Evolutionary conservation across 768 basidiomycete genomes (phyloP).

Genomic region (Piloderma croceum): DNA sequence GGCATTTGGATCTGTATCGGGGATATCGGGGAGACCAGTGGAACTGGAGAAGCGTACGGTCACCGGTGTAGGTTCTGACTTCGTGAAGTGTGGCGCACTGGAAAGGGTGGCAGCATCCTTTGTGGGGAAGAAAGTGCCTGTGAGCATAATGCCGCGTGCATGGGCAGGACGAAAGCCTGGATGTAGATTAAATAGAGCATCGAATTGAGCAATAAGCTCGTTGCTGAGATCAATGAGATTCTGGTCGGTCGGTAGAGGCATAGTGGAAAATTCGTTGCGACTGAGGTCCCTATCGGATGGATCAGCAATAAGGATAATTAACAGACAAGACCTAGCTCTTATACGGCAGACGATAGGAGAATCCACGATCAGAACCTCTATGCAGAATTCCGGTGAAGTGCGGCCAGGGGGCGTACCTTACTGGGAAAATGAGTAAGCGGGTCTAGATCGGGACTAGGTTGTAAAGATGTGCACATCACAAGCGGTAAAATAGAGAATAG

Average conservation of each 20-base stretch:
- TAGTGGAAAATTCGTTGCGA: constrained; percentile 11
- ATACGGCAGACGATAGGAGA: no score
- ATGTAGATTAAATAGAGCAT: constrained; percentile 14
- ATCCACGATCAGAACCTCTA: no score
- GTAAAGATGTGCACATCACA: no score
- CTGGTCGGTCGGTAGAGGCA: constrained; percentile 15
- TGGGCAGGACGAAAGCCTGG: constrained; percentile 15
- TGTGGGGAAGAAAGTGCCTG: constrained; percentile 12
- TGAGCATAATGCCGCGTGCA: constrained; percentile 13
- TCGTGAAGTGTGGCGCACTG: constrained; percentile 14
- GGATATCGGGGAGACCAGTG: constrained; percentile 12
- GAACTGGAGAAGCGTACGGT: constrained; percentile 18
- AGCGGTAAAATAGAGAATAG: no score
- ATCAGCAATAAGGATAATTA: no score
- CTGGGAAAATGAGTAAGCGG: no score
- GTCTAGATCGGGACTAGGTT: no score
- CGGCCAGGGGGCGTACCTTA: no score
- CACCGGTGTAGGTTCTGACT: constrained; percentile 11
- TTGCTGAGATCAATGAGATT: constrained; percentile 7
- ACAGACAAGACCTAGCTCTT: no score
- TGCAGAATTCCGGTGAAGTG: no score
- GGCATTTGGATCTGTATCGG: constrained; percentile 16
- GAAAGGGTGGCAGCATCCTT: constrained; percentile 12
- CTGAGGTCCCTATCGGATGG: no score
- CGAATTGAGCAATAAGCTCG: constrained; percentile 8